Evolutionary conservation across 257 asterid genomes (phyloP).

Genomic region (Nicotiana tabacum): DNA sequence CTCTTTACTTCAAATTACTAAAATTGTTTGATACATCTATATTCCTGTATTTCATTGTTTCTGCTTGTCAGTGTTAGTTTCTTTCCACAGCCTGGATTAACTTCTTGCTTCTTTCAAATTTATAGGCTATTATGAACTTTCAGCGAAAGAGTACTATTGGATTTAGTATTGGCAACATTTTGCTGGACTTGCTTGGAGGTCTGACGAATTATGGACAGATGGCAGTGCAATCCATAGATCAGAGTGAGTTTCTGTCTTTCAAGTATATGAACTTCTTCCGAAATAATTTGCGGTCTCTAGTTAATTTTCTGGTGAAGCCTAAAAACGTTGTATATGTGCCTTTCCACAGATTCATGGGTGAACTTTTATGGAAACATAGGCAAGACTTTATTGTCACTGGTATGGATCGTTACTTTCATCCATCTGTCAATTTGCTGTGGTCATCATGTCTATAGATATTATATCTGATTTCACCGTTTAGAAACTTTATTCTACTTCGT

Average conservation of each 20-base stretch:
- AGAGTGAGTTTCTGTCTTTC: constrained; percentile 45
- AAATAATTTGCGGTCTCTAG: not conserved
- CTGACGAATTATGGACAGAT: constrained; percentile 71
- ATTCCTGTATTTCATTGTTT: not conserved
- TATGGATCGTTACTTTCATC: constrained; percentile 24
- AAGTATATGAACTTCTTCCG: not conserved
- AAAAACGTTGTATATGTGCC: too few relatives aligned
- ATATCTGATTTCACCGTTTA: not conserved
- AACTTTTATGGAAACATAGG: constrained; percentile 93
- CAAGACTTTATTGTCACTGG: constrained; percentile 87
- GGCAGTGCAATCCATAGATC: constrained; percentile 87
- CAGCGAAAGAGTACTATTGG: constrained; percentile 86
- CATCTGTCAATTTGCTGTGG: not conserved
- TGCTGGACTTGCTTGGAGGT: constrained; percentile 87
- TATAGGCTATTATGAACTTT: constrained; percentile 67
- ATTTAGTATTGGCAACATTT: constrained; percentile 86
- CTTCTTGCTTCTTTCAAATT: not conserved
- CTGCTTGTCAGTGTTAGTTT: not conserved
- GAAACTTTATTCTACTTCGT: not conserved
- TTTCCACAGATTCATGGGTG: constrained; percentile 67
- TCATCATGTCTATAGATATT: not conserved
- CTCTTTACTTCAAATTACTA: not conserved
- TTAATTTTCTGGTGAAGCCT: not conserved
- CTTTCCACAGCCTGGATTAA: not conserved
- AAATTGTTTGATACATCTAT: not conserved